Conservation (phyloP, 1,284 basidiomycete genomes). For the Ustilago xerochloae region DNA sequence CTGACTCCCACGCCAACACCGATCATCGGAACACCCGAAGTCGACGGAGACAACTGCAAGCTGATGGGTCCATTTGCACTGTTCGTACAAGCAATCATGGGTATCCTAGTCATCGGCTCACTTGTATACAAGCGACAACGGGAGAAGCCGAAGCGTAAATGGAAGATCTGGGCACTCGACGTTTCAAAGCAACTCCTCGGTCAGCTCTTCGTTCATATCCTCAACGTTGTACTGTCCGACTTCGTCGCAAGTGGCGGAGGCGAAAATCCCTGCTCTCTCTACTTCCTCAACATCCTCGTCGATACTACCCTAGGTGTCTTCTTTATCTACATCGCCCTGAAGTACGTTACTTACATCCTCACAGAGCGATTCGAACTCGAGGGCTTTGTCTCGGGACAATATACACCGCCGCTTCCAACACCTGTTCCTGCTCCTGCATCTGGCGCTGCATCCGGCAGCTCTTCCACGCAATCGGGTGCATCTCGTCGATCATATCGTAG, state of each 20-base stretch:
- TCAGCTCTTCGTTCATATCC: constrained; percentile 86
- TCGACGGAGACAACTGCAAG: constrained; percentile 57
- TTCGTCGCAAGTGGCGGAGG: constrained; percentile 48
- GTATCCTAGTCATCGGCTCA: constrained; percentile 83
- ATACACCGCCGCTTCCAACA: constrained; percentile 68
- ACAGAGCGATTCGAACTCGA: constrained; percentile 76
- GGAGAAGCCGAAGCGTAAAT: constrained; percentile 84
- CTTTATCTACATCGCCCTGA: constrained; percentile 84
- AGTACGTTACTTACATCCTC: constrained; percentile 77
- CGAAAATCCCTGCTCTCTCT: constrained; percentile 70
- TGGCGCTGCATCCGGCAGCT: background rate
- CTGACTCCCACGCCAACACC: constrained; percentile 21
- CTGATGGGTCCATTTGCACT: constrained; percentile 61
- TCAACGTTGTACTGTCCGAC: constrained; percentile 77
- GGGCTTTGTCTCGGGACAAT: constrained; percentile 86
- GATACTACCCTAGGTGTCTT: constrained; percentile 93
- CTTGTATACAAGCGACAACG: constrained; percentile 88
- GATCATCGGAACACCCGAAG: constrained; percentile 38
- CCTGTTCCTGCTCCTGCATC: constrained; percentile 10
- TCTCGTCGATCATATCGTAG: constrained; percentile 14
- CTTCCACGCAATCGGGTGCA: constrained; percentile 8
- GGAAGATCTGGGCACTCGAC: constrained; percentile 82
- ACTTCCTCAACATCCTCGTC: constrained; percentile 92
- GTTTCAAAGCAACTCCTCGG: constrained; percentile 82
- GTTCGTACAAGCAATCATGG: constrained; percentile 82